phyloP scores from a whole-genome alignment of 2,329 filamentous ascomycete genomes.

The Zymoseptoria pseudotritici region DNA sequence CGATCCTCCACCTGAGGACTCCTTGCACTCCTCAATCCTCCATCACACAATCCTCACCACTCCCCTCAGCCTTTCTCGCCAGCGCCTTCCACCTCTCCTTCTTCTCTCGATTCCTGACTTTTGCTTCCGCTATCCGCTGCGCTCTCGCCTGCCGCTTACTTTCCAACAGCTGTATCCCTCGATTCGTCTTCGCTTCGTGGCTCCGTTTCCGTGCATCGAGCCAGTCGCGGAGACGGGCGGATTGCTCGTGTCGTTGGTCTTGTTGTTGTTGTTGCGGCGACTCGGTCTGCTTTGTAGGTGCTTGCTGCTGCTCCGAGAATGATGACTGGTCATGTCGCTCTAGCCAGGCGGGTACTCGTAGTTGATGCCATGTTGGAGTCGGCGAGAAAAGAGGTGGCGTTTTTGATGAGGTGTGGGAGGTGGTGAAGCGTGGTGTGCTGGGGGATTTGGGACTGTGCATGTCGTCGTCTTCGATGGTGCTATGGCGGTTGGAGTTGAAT shows the following conservation, averaged over 20 bases:
- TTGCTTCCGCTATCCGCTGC: background rate
- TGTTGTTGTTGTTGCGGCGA: too few relatives aligned
- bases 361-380: background rate
- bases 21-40: background rate
- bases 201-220: too few relatives aligned
- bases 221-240: too few relatives aligned
- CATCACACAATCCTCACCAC: background rate
- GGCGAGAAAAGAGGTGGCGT: background rate
- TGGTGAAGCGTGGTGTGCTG: background rate
- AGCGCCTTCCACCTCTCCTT: background rate
- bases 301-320: background rate
- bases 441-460: background rate
- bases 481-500: background rate
- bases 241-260: too few relatives aligned
- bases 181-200: too few relatives aligned
- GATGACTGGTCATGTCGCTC: background rate
- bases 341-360: background rate
- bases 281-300: too few relatives aligned
- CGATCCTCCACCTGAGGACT: background rate
- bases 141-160: background rate
- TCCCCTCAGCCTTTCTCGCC: background rate
- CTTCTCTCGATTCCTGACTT: background rate
- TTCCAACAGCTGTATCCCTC: background rate
- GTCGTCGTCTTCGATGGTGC: background rate
- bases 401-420: background rate